phyloP scores from a whole-genome alignment of 495 filamentous ascomycete genomes.

The Stereocaulon alpinum region DNA sequence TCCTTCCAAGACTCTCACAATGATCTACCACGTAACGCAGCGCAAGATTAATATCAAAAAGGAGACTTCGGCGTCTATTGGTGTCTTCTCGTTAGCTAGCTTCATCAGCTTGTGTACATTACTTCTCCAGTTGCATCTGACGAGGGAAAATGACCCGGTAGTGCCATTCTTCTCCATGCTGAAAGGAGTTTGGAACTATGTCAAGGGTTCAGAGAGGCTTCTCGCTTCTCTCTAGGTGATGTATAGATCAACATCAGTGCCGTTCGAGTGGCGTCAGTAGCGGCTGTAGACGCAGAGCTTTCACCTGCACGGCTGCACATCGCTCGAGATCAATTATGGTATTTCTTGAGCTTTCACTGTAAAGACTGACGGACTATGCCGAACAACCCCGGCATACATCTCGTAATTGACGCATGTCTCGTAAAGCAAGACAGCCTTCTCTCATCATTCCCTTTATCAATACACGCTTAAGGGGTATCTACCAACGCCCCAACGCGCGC shows the following conservation, averaged over 20 bases:
- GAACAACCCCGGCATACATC: background rate
- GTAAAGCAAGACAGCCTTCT: background rate
- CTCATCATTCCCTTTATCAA: background rate
- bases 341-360: conserved; percentile 3
- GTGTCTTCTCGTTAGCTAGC: conserved; percentile 63
- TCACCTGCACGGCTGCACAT: background rate
- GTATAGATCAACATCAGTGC: background rate
- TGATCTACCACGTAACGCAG: conserved; percentile 71
- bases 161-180: conserved; percentile 52
- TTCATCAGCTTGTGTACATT: conserved; percentile 66
- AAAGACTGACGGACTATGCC: conserved; percentile 13
- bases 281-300: background rate
- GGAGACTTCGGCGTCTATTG: conserved; percentile 67
- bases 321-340: background rate
- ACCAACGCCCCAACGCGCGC: conserved; percentile 26
- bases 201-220: conserved; percentile 11
- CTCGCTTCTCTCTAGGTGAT: background rate
- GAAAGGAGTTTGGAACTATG: conserved; percentile 36
- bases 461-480: conserved; percentile 26
- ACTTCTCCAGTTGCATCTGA: conserved; percentile 57
- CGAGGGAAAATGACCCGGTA: conserved; percentile 50
- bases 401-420: conserved; percentile 6
- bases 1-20: conserved; percentile 52
- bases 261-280: background rate
- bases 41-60: conserved; percentile 72